Evolutionary conservation across 176 grass and related monocot species (phyloP).

Genomic region (Oryza glumipatula): DNA sequence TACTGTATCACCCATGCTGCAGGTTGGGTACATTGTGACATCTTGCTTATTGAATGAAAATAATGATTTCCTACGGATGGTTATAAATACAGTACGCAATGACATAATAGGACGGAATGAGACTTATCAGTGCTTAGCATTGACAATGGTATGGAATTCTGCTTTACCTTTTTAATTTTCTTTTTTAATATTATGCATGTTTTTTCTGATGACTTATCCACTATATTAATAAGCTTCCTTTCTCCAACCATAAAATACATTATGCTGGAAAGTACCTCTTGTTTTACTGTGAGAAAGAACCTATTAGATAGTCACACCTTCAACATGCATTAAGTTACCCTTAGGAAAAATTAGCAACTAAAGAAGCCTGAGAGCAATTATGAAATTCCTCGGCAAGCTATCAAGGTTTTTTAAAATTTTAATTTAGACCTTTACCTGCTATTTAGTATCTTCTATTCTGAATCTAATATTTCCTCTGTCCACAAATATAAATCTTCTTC

Average conservation of each 20-base stretch:
- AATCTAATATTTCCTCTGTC: background rate
- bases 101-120: slow-evolving; percentile 99
- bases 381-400: slow-evolving; percentile 4
- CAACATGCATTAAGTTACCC: background rate
- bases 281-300: background rate
- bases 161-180: background rate
- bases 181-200: slow-evolving; percentile 15
- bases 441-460: slow-evolving; percentile 18
- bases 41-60: slow-evolving; percentile 96
- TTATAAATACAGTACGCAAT: slow-evolving; percentile 98
- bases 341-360: slow-evolving; percentile 20
- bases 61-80: slow-evolving; percentile 96
- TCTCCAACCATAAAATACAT: slow-evolving; percentile 6
- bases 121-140: slow-evolving; percentile 95
- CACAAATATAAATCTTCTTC: background rate
- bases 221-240: slow-evolving; percentile 8
- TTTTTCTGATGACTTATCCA: slow-evolving; percentile 28
- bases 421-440: background rate
- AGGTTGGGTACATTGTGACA: slow-evolving; percentile 99
- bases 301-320: background rate
- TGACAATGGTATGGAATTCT: slow-evolving; percentile 85
- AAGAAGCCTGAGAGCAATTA: slow-evolving; percentile 12
- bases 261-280: background rate
- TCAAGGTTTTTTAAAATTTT: slow-evolving; percentile 10
- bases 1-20: slow-evolving; percentile 40